phyloP scores from a whole-genome alignment of 2,329 filamentous ascomycete genomes.

The Rutstroemia sp. region DNA sequence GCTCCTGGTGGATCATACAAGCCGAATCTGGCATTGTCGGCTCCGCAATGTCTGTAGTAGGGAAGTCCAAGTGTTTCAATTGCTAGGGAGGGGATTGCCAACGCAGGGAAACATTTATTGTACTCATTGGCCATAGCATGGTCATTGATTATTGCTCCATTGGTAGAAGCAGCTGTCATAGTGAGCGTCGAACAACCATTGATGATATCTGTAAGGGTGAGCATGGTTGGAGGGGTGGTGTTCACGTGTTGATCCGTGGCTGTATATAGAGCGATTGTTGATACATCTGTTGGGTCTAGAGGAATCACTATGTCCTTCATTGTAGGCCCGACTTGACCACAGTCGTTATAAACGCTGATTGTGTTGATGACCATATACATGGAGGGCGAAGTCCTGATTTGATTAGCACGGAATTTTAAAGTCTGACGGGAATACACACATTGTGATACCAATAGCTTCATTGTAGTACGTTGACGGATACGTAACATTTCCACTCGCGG shows the following conservation, averaged over 20 bases:
- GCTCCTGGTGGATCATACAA: slow-evolving; percentile 36
- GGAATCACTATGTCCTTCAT: slow-evolving; percentile 28
- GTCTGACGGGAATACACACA: slow-evolving; percentile 7
- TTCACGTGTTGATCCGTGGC: slow-evolving; percentile 19
- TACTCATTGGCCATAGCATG: slow-evolving; percentile 11
- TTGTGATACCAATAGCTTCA: slow-evolving; percentile 8
- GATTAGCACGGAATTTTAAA: background rate
- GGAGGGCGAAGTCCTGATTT: slow-evolving; percentile 32
- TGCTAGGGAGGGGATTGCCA: slow-evolving; percentile 13
- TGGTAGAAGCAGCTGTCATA: background rate
- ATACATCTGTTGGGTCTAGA: slow-evolving; percentile 31
- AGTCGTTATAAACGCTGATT: slow-evolving; percentile 30
- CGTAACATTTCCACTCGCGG: slow-evolving; percentile 7
- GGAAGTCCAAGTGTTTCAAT: slow-evolving; percentile 16
- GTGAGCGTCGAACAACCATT: slow-evolving; percentile 23
- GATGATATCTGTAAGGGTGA: slow-evolving; percentile 31
- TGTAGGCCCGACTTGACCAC: slow-evolving; percentile 27
- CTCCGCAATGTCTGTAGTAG: slow-evolving; percentile 32
- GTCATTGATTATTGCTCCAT: slow-evolving; percentile 5
- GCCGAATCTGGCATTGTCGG: slow-evolving; percentile 32
- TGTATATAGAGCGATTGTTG: slow-evolving; percentile 27
- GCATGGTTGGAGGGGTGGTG: slow-evolving; percentile 19
- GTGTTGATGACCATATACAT: slow-evolving; percentile 34
- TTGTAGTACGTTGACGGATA: slow-evolving; percentile 15
- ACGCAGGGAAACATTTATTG: slow-evolving; percentile 18